phyloP scores from a whole-genome alignment of 805 yeast genomes.

The Kurtzmaniella cleridarum region DNA sequence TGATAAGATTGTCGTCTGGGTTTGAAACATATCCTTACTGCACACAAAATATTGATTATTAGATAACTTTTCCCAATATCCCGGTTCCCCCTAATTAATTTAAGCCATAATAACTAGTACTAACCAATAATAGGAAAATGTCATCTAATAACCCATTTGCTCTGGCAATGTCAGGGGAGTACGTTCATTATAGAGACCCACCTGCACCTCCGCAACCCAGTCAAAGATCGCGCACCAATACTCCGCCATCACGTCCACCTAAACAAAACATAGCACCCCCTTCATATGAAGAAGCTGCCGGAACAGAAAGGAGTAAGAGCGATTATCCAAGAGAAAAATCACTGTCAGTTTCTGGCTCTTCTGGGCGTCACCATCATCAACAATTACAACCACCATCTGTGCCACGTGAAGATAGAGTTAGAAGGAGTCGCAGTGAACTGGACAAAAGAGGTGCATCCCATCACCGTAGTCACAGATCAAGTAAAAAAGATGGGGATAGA shows the following conservation, averaged over 20 bases:
- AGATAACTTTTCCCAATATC: slow-evolving; percentile 5
- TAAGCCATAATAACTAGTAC: slow-evolving; percentile 5
- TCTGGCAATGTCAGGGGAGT: slow-evolving; percentile 36
- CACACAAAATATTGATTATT: neutral
- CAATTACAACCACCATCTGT: slow-evolving; percentile 5
- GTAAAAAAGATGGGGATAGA: slow-evolving; percentile 9
- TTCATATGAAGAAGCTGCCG: slow-evolving; percentile 65
- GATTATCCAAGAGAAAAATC: slow-evolving; percentile 55
- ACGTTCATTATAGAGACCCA: slow-evolving; percentile 31
- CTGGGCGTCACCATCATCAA: slow-evolving; percentile 11
- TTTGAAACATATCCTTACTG: neutral
- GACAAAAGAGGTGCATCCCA: slow-evolving; percentile 7
- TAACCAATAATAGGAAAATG: slow-evolving; percentile 23
- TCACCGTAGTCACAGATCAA: slow-evolving; percentile 1
- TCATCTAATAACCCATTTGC: slow-evolving; percentile 52
- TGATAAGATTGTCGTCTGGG: neutral
- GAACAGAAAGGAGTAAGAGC: slow-evolving; percentile 32
- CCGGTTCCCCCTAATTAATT: slow-evolving; percentile 1
- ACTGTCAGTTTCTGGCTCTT: slow-evolving; percentile 13
- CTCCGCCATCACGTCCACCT: slow-evolving; percentile 26
- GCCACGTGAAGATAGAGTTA: slow-evolving; percentile 11
- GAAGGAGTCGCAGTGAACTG: slow-evolving; percentile 7
- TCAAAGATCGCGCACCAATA: slow-evolving; percentile 6
- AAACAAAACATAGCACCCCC: slow-evolving; percentile 47
- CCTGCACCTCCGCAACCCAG: slow-evolving; percentile 19